phyloP scores from a whole-genome alignment of 371 early-diverging fungal genomes.

The Fennellomyces sp. region DNA sequence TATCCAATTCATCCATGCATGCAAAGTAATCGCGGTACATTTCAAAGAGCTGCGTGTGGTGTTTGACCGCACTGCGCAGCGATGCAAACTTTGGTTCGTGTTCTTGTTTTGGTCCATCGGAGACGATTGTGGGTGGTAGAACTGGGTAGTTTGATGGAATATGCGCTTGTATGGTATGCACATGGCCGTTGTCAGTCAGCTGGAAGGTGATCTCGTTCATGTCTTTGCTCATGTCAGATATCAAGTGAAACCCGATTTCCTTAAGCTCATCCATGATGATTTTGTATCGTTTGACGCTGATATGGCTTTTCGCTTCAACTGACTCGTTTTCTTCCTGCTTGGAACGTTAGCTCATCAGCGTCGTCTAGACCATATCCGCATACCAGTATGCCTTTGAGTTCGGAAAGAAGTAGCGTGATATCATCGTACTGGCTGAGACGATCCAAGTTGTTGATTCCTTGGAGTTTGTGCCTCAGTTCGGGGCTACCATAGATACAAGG shows the following conservation, averaged over 20 bases:
- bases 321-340: background rate
- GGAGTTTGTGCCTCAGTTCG: constrained; percentile 19
- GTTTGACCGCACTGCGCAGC: no score
- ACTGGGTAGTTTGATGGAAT: constrained; percentile 26
- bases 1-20: constrained; percentile 44
- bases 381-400: constrained; percentile 41
- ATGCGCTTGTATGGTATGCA: constrained; percentile 14
- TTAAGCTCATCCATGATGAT: constrained; percentile 21
- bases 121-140: background rate
- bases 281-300: constrained; percentile 6
- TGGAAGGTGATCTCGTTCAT: constrained; percentile 22
- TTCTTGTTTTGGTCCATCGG: background rate
- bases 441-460: constrained; percentile 10
- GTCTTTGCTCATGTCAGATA: constrained; percentile 17
- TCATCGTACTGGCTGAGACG: constrained; percentile 25
- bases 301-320: background rate
- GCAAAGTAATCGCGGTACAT: constrained; percentile 14
- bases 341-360: no score
- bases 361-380: no score
- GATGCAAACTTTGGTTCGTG: no score
- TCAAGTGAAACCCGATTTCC: constrained; percentile 26
- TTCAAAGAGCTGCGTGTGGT: no score
- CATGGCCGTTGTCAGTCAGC: constrained; percentile 3
- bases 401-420: constrained; percentile 30
- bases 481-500: constrained; percentile 25